These are phyloP conservation scores for Crithidia fasciculata DNA, from an alignment of 208 protist genomes.

Conservation along the genomic window DNA sequence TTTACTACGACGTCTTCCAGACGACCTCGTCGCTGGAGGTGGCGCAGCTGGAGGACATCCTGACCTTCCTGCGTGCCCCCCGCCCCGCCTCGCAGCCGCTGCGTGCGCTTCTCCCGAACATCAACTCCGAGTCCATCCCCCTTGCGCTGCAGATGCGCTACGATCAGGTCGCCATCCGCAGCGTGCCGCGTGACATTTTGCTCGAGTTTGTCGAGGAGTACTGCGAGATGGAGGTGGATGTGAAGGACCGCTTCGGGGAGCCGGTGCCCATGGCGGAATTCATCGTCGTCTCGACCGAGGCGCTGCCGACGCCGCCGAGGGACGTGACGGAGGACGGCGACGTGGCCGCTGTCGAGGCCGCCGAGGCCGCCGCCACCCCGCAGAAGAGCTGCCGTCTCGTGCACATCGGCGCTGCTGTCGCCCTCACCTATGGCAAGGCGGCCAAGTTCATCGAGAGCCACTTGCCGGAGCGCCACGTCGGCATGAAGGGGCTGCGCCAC, in stretches of 20 bases:
- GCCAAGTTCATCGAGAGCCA: constrained; percentile 54
- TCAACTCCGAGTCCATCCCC: constrained; percentile 57
- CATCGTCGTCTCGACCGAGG: constrained; percentile 56
- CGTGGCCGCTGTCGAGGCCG: neutral
- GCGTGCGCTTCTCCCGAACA: constrained; percentile 49
- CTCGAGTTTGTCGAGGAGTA: constrained; percentile 68
- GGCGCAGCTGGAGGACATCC: constrained; percentile 36
- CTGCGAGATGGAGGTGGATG: constrained; percentile 69
- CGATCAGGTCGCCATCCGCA: constrained; percentile 43
- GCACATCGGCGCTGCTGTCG: constrained; percentile 60
- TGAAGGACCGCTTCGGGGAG: constrained; percentile 66
- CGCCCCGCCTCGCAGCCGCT: constrained; percentile 33
- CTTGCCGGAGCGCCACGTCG: constrained; percentile 46
- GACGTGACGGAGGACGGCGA: constrained; percentile 16
- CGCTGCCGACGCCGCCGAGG: constrained; percentile 34
- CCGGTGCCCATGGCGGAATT: constrained; percentile 71
- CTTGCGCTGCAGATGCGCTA: constrained; percentile 67
- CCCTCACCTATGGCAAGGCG: constrained; percentile 72
- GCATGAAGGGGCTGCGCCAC: constrained; percentile 46
- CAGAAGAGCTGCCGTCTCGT: constrained; percentile 61
- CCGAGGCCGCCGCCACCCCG: constrained; percentile 11
- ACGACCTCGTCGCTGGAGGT: constrained; percentile 37
- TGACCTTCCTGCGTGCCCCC: constrained; percentile 61
- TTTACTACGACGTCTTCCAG: constrained; percentile 65
- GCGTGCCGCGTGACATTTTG: constrained; percentile 53